Conservation (phyloP, 176 grass and related monocot species). For the Cenchrus americanus region DNA sequence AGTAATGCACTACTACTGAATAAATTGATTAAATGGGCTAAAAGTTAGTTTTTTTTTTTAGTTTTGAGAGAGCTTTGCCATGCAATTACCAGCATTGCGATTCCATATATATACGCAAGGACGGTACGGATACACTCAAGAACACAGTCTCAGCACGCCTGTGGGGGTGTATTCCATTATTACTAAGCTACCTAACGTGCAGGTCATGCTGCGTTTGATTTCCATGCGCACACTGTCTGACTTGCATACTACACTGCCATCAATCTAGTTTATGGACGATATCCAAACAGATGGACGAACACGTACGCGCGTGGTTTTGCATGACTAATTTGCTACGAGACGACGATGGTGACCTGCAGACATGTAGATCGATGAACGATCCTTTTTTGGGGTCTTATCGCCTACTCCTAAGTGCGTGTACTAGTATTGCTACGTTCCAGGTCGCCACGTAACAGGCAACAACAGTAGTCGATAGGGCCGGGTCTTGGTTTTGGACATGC, state of each 20-base stretch:
- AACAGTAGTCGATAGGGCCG: not conserved
- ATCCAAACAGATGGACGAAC: conserved; percentile 1
- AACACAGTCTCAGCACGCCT: conserved; percentile 34
- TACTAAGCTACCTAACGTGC: conserved; percentile 33
- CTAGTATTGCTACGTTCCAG: not conserved
- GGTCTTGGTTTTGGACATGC: conserved; percentile 25
- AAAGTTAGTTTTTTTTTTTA: not conserved
- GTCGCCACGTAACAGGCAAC: not conserved
- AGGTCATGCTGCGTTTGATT: conserved; percentile 38
- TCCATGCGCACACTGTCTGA: conserved; percentile 26
- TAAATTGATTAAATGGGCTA: not conserved
- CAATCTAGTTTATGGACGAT: not conserved
- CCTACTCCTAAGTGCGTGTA: too few species aligned
- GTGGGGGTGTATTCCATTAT: not conserved
- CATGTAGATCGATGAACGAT: not conserved
- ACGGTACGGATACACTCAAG: conserved; percentile 21
- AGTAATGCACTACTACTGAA: too few species aligned
- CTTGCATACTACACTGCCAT: not conserved
- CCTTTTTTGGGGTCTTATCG: conserved; percentile 7
- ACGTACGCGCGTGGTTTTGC: not conserved
- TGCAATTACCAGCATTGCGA: not conserved
- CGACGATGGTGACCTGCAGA: not conserved
- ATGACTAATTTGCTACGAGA: not conserved
- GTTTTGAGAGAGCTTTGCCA: not conserved
- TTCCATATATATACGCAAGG: conserved; percentile 26